Base-by-base conservation (phyloP, 306 rosid genomes). In the Neltuma alba region DNA sequence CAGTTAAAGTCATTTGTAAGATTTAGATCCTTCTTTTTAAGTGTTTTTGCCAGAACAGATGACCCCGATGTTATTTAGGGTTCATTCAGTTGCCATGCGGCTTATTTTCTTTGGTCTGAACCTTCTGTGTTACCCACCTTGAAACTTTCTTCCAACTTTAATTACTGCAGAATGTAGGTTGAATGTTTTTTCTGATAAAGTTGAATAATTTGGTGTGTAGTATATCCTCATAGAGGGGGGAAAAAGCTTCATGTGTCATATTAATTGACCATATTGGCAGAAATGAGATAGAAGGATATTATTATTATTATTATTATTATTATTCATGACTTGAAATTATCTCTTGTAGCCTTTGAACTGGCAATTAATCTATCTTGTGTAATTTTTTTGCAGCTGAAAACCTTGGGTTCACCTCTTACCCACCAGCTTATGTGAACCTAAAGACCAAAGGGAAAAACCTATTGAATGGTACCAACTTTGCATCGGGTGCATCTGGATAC, bases 401-500 rank as follows among this genome's bases (percentile, higher is more conserved):
- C 36, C 89, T 86, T 69, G 89, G 85, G 83, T 83, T 86, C 36
- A 83, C 89, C 3, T 68, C 87, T 37, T 86, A 86, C 61, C 89
- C 85, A 33, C 89, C 89, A 44, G 83, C 87, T 62, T 86, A 86
- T 52, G 83, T 80, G 67, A 86, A 77, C 85, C 77, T 86, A 47
- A 31, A 74, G 58, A 14, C 9, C 57, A 83, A 86, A 80, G 87
- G 85, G 52, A 54, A 9, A 1, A 86, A 83, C 66, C 83, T 86
- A 48, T 70, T 86, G 65, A 80, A 80, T 55, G 89, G 89, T 28
- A 21, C 81, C 37, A 86, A 86, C 66, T 86, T 93, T 86, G 97
- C 95, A 15, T 91, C 95, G 38, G 91, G 90, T 70, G 78, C 85
- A 75, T 85, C 97, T 68, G 98, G 98, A 30, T 91, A 80, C 80